Conservation (phyloP, 1,139 yeast species). For the Saccharomyces pastorianus region DNA sequence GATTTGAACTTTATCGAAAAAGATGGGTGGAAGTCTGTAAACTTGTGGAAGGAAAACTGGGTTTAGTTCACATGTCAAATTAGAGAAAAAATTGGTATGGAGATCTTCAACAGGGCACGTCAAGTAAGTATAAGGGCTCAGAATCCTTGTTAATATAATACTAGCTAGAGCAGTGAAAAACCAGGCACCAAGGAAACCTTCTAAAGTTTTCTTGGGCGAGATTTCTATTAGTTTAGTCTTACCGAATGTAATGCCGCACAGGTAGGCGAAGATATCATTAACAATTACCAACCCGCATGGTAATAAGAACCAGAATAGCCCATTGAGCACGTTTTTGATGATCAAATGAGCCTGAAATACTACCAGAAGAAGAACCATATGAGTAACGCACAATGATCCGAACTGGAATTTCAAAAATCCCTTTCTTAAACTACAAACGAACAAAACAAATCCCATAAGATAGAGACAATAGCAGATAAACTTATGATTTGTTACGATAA, state of each 20-base stretch:
- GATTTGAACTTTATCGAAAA: constrained; percentile 42
- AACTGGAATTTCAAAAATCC: constrained; percentile 89
- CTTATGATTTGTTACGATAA: constrained; percentile 60
- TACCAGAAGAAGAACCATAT: constrained; percentile 83
- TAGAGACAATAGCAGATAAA: constrained; percentile 78
- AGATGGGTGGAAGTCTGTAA: constrained; percentile 63
- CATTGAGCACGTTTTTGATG: constrained; percentile 80
- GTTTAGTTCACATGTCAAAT: constrained; percentile 71
- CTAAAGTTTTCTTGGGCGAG: constrained; percentile 95
- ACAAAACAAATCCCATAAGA: constrained; percentile 80
- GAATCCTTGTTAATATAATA: constrained; percentile 51
- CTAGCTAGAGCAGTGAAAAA: constrained; percentile 78
- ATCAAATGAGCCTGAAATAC: constrained; percentile 93
- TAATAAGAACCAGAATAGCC: constrained; percentile 87
- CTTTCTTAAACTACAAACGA: constrained; percentile 82
- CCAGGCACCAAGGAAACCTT: constrained; percentile 98
- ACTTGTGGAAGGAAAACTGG: constrained; percentile 80
- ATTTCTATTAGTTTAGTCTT: constrained; percentile 84
- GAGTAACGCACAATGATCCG: constrained; percentile 88
- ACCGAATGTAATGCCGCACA: constrained; percentile 96
- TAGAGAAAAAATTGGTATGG: constrained; percentile 49
- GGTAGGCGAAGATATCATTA: constrained; percentile 91
- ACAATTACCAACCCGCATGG: constrained; percentile 90
- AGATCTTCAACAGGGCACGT: constrained; percentile 79
- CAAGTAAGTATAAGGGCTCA: constrained; percentile 63